phyloP scores from a whole-genome alignment of 495 filamentous ascomycete species.

The Annulohypoxylon nitens region DNA sequence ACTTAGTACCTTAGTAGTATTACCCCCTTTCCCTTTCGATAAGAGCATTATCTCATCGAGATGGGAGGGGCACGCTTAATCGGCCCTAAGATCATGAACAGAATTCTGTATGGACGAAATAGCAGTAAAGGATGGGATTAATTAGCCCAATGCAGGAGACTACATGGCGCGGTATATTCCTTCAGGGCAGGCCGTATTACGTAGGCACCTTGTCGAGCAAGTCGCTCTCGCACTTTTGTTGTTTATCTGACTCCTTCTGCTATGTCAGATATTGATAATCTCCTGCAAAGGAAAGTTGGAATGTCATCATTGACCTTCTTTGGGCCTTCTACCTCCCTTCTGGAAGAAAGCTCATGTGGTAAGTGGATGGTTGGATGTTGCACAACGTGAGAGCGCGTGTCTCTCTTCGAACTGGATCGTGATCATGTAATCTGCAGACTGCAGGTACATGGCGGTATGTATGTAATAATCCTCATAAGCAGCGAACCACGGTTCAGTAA shows the following conservation, averaged over 20 bases:
- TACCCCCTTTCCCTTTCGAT: not conserved
- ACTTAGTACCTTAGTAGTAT: not conserved
- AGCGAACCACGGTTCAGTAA: slow-evolving; percentile 22
- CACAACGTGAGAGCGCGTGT: slow-evolving; percentile 15
- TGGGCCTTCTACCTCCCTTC: slow-evolving; percentile 19
- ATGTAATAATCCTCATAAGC: slow-evolving; percentile 38
- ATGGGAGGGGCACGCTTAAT: slow-evolving; percentile 24
- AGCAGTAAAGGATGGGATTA: slow-evolving; percentile 32
- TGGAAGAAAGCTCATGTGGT: slow-evolving; percentile 26
- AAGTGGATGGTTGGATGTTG: slow-evolving; percentile 7
- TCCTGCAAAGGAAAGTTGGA: not conserved
- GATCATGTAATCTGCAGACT: slow-evolving; percentile 38
- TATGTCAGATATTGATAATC: slow-evolving; percentile 27
- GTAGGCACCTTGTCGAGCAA: slow-evolving; percentile 24
- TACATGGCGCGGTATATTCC: slow-evolving; percentile 29
- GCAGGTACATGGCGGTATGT: slow-evolving; percentile 38
- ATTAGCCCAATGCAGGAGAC: slow-evolving; percentile 36
- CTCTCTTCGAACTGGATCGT: slow-evolving; percentile 6
- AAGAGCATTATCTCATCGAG: slow-evolving; percentile 22
- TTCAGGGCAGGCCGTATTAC: slow-evolving; percentile 45
- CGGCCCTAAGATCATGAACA: slow-evolving; percentile 41
- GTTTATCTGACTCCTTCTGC: slow-evolving; percentile 2
- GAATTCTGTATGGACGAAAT: not conserved
- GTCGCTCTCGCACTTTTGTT: not conserved
- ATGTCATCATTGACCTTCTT: slow-evolving; percentile 4